Evolutionary conservation across 441 rosid genomes (phyloP).

Genomic region (Euphorbia celastroides): DNA sequence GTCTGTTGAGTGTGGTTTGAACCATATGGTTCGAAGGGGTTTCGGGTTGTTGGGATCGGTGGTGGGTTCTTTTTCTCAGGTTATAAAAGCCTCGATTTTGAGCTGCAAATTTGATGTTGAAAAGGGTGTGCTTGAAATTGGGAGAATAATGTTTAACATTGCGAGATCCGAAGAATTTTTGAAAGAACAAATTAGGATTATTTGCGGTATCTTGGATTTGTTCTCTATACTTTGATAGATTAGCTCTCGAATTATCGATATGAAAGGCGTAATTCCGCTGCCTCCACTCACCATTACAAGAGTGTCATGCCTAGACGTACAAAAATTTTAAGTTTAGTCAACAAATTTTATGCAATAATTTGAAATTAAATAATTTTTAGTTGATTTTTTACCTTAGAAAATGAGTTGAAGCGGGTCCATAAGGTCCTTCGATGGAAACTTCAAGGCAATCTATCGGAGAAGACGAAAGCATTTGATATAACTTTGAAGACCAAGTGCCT

Average conservation of each 20-base stretch:
- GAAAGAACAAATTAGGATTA: slow-evolving; percentile 66
- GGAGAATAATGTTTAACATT: slow-evolving; percentile 74
- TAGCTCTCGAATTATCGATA: slow-evolving; percentile 66
- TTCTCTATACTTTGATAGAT: slow-evolving; percentile 35
- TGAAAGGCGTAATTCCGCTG: slow-evolving; percentile 89
- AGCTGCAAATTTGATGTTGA: slow-evolving; percentile 41
- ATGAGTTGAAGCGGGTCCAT: slow-evolving; percentile 47
- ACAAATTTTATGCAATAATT: too few species aligned
- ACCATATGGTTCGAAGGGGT: slow-evolving; percentile 39
- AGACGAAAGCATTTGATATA: slow-evolving; percentile 39
- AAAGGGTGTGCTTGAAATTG: slow-evolving; percentile 38
- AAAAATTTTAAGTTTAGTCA: too few species aligned
- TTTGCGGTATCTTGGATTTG: slow-evolving; percentile 43
- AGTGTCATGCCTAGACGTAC: slow-evolving; percentile 48
- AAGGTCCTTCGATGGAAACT: slow-evolving; percentile 62
- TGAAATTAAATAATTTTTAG: too few species aligned
- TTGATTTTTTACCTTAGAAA: slow-evolving; percentile 26
- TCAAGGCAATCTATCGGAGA: slow-evolving; percentile 25
- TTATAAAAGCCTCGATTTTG: slow-evolving; percentile 67
- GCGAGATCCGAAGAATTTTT: slow-evolving; percentile 63
- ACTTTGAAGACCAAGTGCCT: slow-evolving; percentile 48
- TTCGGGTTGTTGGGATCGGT: slow-evolving; percentile 3
- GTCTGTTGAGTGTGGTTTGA: slow-evolving; percentile 56
- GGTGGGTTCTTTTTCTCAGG: slow-evolving; percentile 44
- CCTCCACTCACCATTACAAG: slow-evolving; percentile 95